Evolutionary conservation across 2,329 filamentous ascomycete genomes (phyloP).

Genomic region (Penicillium sp.): DNA sequence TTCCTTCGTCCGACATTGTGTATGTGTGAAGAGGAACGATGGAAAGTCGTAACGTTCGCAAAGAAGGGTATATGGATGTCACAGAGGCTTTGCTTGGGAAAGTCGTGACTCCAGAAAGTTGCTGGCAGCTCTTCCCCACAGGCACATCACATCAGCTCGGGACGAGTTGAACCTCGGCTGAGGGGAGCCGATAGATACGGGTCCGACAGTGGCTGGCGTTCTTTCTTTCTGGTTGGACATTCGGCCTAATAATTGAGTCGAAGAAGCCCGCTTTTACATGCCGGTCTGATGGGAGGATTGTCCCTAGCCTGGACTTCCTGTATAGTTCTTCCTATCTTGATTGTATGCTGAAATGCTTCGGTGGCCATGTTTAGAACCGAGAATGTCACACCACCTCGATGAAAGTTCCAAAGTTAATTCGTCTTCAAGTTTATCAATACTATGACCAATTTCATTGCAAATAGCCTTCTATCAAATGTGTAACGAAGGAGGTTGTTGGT

Average conservation of each 20-base stretch:
- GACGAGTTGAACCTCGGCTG: constrained; percentile 29
- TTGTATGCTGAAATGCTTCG: background rate
- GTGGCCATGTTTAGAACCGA: background rate
- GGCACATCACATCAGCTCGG: constrained; percentile 9
- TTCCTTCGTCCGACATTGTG: constrained; percentile 27
- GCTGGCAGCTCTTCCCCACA: constrained; percentile 15
- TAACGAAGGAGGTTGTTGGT: background rate
- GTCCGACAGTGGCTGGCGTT: background rate
- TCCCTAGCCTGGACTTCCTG: background rate
- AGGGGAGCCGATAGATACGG: background rate
- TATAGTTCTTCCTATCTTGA: background rate
- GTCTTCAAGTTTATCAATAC: background rate
- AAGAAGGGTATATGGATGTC: background rate
- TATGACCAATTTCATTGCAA: background rate
- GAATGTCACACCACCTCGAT: background rate
- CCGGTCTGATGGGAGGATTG: background rate
- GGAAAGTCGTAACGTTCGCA: background rate
- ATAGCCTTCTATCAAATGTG: background rate
- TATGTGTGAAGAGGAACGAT: background rate
- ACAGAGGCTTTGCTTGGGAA: constrained; percentile 6
- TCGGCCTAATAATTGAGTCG: background rate
- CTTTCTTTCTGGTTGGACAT: background rate
- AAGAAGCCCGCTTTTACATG: background rate
- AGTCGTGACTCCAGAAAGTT: constrained; percentile 5
- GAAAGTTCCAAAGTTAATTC: background rate